Evolutionary conservation across 2,329 filamentous ascomycete species (phyloP).

Genomic region (Myriosclerotinia scirpicola): DNA sequence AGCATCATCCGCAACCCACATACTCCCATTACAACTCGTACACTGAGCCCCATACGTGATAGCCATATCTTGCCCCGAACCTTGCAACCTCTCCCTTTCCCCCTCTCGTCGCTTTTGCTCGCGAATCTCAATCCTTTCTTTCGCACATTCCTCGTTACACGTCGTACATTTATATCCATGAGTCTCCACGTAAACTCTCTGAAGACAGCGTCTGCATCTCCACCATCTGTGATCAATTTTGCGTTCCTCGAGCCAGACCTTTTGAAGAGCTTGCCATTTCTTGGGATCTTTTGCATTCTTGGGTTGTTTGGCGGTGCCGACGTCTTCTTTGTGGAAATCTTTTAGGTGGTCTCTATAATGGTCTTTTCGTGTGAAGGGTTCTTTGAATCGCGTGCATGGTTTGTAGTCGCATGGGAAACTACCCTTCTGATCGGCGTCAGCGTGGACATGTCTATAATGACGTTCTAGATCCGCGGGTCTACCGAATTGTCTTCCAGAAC

Average conservation of each 20-base stretch:
- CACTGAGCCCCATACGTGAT: background rate
- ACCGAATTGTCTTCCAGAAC: conserved; percentile 32
- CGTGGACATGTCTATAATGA: conserved; percentile 42
- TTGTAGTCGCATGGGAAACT: conserved; percentile 38
- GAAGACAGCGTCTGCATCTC: conserved; percentile 37
- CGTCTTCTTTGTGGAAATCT: conserved; percentile 49
- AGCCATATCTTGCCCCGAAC: background rate
- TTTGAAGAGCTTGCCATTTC: conserved; percentile 28
- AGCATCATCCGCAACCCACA: background rate
- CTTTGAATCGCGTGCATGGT: conserved; percentile 37
- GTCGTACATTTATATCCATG: conserved; percentile 31
- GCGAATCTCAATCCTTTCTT: conserved; percentile 22
- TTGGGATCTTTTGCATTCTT: conserved; percentile 23
- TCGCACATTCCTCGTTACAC: conserved; percentile 35
- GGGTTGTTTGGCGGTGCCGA: conserved; percentile 31
- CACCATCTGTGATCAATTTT: conserved; percentile 31
- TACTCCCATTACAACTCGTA: conserved; percentile 1
- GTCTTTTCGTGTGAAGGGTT: conserved; percentile 49
- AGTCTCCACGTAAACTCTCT: conserved; percentile 26
- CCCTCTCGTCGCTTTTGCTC: background rate
- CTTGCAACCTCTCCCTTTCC: background rate
- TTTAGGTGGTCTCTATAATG: conserved; percentile 51
- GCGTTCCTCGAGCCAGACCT: conserved; percentile 33
- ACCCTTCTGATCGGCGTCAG: conserved; percentile 26
- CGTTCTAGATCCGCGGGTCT: conserved; percentile 44